Evolutionary conservation across 441 rosid species (phyloP).

Genomic region (Populus hybrid): DNA sequence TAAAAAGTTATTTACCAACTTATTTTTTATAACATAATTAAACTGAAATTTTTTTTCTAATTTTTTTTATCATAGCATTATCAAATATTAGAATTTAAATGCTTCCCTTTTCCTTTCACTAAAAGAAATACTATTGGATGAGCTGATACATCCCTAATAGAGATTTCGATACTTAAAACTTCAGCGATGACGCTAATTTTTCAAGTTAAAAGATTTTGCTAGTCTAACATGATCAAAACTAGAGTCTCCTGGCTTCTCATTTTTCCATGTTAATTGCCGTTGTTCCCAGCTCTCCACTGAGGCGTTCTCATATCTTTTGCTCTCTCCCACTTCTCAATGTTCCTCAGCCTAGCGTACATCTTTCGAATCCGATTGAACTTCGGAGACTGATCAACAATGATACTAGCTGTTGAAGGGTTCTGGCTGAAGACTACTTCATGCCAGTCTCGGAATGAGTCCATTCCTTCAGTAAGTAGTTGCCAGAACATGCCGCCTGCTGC

Average conservation of each 20-base stretch:
- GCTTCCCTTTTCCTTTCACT: too few species aligned
- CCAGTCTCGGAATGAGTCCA: conserved; percentile 62
- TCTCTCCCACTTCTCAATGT: conserved; percentile 42
- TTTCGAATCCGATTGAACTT: conserved; percentile 50
- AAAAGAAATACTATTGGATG: too few species aligned
- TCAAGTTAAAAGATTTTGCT: background rate
- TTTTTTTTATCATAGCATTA: too few species aligned
- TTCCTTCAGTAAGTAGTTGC: conserved; percentile 49
- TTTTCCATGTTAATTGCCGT: conserved; percentile 23
- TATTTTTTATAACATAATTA: too few species aligned
- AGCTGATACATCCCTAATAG: too few species aligned
- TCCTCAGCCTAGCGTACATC: conserved; percentile 45
- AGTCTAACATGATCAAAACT: background rate
- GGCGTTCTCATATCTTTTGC: conserved; percentile 22
- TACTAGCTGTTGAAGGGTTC: conserved; percentile 41
- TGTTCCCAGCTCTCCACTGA: background rate
- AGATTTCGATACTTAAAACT: too few species aligned
- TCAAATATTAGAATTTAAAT: too few species aligned
- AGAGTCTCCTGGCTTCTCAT: background rate
- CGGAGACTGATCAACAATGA: conserved; percentile 52
- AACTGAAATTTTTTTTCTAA: too few species aligned
- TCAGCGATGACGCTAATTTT: too few species aligned
- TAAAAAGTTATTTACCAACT: too few species aligned
- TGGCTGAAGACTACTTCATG: conserved; percentile 52
- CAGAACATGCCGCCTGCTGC: too few species aligned